phyloP scores from a whole-genome alignment of 1,284 basidiomycete species.

The Meira miltonrushii region DNA sequence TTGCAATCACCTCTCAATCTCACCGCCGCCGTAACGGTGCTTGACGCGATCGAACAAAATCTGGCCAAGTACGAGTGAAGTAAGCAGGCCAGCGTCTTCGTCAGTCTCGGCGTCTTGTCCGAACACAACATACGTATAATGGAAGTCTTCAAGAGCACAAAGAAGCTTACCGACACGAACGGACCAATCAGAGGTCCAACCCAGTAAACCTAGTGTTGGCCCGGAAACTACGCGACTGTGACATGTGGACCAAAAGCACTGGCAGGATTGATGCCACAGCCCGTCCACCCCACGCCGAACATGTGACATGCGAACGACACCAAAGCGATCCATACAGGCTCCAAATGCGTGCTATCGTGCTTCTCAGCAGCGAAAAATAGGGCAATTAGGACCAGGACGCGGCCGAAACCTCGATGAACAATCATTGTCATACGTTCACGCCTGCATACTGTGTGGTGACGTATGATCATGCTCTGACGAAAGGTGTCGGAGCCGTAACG shows the following conservation, averaged over 20 bases:
- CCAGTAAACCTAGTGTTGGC: constrained; percentile 15
- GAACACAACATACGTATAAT: constrained; percentile 17
- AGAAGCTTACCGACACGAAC: constrained; percentile 13
- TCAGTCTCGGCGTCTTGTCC: constrained; percentile 13
- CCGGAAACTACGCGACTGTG: constrained; percentile 2
- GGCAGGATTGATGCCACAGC: constrained; percentile 18
- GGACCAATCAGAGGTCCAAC: constrained; percentile 14
- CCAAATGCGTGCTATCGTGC: constrained; percentile 52
- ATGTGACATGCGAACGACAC: constrained; percentile 32
- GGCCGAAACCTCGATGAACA: constrained; percentile 55
- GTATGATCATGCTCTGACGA: constrained; percentile 51
- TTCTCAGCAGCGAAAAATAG: constrained; percentile 57
- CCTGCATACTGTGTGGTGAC: constrained; percentile 52
- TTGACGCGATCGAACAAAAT: too few relatives aligned
- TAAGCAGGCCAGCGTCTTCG: too few relatives aligned
- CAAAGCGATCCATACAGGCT: constrained; percentile 39
- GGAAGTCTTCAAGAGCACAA: constrained; percentile 16
- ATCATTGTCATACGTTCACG: constrained; percentile 36
- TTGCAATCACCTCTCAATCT: too few relatives aligned
- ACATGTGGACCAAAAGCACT: constrained; percentile 12
- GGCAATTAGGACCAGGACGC: constrained; percentile 53
- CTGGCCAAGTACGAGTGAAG: too few relatives aligned
- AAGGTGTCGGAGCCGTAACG: constrained; percentile 51
- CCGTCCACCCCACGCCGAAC: constrained; percentile 21
- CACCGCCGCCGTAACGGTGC: too few relatives aligned